These are phyloP conservation scores for Trichoderma oligosporum DNA, from an alignment of 2,329 filamentous ascomycete genomes.

Conservation along the genomic window DNA sequence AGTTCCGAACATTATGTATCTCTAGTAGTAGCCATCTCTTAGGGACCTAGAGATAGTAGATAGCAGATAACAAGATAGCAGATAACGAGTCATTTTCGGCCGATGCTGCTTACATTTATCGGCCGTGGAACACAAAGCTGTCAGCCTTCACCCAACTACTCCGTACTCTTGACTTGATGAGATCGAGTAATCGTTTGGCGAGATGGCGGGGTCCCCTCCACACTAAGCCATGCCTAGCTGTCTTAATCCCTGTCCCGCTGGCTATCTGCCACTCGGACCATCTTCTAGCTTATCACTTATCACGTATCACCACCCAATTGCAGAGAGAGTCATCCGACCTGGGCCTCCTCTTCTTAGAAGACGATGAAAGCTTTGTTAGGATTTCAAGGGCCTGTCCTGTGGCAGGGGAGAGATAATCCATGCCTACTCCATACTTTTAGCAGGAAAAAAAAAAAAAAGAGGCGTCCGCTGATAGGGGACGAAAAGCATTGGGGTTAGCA, in stretches of 20 bases:
- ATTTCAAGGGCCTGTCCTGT: too few species aligned
- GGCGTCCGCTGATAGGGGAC: neutral
- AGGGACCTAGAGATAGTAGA: too few species aligned
- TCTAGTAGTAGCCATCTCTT: too few species aligned
- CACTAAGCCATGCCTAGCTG: neutral
- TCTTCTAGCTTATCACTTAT: slow-evolving; percentile 1
- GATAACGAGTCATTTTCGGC: slow-evolving; percentile 1
- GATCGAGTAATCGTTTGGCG: slow-evolving; percentile 39
- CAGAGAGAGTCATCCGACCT: neutral
- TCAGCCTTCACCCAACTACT: neutral
- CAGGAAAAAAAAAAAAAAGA: neutral
- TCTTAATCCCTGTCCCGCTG: slow-evolving; percentile 1
- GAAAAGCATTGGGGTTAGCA: neutral
- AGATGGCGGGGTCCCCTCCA: slow-evolving; percentile 14
- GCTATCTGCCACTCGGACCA: slow-evolving; percentile 2
- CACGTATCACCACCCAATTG: slow-evolving; percentile 2
- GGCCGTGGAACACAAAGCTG: neutral
- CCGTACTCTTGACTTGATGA: slow-evolving; percentile 40
- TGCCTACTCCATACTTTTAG: too few species aligned
- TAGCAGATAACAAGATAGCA: slow-evolving; percentile 18
- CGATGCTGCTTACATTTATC: neutral
- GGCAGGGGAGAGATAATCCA: too few species aligned
- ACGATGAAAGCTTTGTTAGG: neutral
- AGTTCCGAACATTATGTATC: neutral
- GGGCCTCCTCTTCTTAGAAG: neutral